A percentile compares a stretch with the other conserved stretches of the same genome.
These are phyloP conservation scores for Novymonas esmeraldas DNA, from an alignment of 208 protist species.

Conservation along the genomic window DNA sequence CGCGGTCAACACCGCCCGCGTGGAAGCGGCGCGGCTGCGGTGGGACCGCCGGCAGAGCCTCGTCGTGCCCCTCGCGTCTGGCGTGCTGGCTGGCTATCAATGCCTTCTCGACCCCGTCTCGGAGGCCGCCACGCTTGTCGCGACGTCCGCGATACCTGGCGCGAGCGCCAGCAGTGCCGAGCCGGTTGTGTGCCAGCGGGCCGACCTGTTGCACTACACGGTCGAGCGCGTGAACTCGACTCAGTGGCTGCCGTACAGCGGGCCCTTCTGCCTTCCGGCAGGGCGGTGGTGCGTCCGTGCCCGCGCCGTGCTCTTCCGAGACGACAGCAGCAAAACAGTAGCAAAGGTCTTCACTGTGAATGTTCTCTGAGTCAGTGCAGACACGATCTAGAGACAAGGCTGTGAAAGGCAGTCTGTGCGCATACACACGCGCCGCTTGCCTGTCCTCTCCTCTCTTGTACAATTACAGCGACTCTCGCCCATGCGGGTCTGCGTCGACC, in stretches of 20 bases:
- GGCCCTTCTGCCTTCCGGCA: constrained; percentile 63
- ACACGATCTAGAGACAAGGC: too few relatives aligned
- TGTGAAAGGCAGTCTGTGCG: neutral
- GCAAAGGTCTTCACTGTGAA: constrained; percentile 80
- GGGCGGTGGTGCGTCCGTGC: constrained; percentile 85
- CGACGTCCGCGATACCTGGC: neutral
- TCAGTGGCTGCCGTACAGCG: constrained; percentile 57
- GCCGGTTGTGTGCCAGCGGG: constrained; percentile 30
- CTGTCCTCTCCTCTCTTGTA: too few relatives aligned
- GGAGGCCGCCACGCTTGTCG: constrained; percentile 10
- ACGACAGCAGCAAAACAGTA: constrained; percentile 36
- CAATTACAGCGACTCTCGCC: too few relatives aligned
- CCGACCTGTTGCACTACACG: constrained; percentile 45
- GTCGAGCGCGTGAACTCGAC: constrained; percentile 53
- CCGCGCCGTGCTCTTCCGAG: constrained; percentile 33
- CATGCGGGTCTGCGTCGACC: too few relatives aligned
- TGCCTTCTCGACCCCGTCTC: constrained; percentile 29
- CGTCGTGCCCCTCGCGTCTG: constrained; percentile 17
- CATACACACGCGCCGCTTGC: neutral
- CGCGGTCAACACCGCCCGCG: constrained; percentile 18
- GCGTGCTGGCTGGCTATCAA: constrained; percentile 4
- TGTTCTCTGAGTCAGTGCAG: too few relatives aligned
- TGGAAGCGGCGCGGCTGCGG: constrained; percentile 42
- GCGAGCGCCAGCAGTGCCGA: neutral
- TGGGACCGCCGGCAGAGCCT: constrained; percentile 35